A percentile compares a stretch with the other conserved stretches of the same genome.
Conservation (phyloP, 371 early-diverging fungal genomes). For the Syncephalastrum monosporum region DNA sequence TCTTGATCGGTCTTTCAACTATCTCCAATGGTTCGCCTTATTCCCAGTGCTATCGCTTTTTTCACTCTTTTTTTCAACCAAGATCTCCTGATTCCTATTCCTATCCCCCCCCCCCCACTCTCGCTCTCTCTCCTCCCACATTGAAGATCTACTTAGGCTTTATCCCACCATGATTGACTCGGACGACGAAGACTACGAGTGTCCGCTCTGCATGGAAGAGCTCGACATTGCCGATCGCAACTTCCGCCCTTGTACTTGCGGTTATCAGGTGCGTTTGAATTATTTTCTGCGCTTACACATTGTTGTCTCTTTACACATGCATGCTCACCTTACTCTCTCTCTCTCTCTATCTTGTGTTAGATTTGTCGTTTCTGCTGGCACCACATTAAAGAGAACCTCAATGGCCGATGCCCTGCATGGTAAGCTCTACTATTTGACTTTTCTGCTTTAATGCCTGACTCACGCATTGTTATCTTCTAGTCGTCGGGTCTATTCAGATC, state of each 20-base stretch:
- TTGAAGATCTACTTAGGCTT: background rate
- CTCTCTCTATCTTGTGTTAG: constrained; percentile 33
- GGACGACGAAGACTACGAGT: constrained; percentile 87
- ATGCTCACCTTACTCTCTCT: no score
- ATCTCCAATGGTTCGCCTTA: no score
- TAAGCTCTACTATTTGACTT: constrained; percentile 24
- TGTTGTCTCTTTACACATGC: background rate
- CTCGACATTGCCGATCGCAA: constrained; percentile 92
- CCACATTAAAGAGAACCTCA: constrained; percentile 91
- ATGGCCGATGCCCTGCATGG: constrained; percentile 94
- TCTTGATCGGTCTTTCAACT: no score
- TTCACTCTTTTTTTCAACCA: background rate
- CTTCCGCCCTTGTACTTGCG: constrained; percentile 96
- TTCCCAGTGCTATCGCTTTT: no score
- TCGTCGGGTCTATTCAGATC: constrained; percentile 80
- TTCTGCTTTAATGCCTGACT: background rate
- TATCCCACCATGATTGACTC: constrained; percentile 28
- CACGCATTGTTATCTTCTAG: constrained; percentile 30
- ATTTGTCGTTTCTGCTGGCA: constrained; percentile 99
- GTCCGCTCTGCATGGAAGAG: constrained; percentile 98
- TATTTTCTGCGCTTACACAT: background rate
- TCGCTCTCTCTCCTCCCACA: background rate
- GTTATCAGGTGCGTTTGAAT: constrained; percentile 79
- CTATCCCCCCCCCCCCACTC: background rate
- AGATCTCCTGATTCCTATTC: background rate